phyloP scores from a whole-genome alignment of 75 land plant genomes.

The Gnetum montanum region DNA sequence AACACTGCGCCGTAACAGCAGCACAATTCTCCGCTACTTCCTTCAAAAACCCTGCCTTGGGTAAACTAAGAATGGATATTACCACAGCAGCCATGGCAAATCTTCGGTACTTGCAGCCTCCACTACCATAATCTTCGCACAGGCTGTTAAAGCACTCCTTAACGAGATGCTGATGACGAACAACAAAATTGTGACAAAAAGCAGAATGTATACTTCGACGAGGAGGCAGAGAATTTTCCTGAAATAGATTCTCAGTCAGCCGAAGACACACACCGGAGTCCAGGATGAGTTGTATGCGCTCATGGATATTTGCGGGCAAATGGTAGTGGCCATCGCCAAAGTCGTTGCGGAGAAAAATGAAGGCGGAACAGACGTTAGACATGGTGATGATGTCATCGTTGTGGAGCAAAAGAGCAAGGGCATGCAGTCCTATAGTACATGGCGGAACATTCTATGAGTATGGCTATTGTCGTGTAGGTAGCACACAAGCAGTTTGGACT shows the following conservation, averaged over 20 bases:
- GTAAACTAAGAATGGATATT: slow-evolving; percentile 57
- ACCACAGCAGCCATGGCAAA: slow-evolving; percentile 61
- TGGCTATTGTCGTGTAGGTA: no score
- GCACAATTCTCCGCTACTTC: slow-evolving; percentile 43
- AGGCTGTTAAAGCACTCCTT: slow-evolving; percentile 30
- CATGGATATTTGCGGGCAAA: no score
- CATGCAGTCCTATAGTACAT: no score
- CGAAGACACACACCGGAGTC: no score
- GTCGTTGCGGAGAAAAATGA: no score
- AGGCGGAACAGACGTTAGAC: no score
- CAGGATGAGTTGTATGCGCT: no score
- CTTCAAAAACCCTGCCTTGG: slow-evolving; percentile 68
- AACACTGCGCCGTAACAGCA: slow-evolving; percentile 27
- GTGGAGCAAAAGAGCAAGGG: no score
- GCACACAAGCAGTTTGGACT: no score
- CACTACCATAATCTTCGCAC: slow-evolving; percentile 60
- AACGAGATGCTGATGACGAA: slow-evolving; percentile 14
- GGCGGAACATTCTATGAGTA: no score
- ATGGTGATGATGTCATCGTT: no score
- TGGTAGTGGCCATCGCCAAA: no score
- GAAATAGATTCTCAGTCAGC: slow-evolving; percentile 74
- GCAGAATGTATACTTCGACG: slow-evolving; percentile 72
- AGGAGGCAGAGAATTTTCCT: slow-evolving; percentile 78
- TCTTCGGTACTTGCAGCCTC: slow-evolving; percentile 30
- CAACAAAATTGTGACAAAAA: slow-evolving; percentile 29